Conservation (phyloP, 208 protist species). For the Jaenimonas drosophilae region DNA sequence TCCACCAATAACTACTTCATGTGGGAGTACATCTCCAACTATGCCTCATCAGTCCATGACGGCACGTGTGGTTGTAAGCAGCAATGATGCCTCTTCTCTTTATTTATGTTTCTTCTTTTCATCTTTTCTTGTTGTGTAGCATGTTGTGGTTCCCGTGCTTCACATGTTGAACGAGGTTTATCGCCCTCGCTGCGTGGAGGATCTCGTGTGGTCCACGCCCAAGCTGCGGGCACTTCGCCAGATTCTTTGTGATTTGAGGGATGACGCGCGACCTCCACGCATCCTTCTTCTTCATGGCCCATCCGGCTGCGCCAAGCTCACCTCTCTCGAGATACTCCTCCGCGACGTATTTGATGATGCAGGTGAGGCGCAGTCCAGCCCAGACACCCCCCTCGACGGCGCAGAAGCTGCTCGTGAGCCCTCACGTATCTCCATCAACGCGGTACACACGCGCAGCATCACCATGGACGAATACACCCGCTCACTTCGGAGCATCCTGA, state of each 20-base stretch:
- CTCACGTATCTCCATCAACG: too few species aligned
- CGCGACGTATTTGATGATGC: slow-evolving; percentile 8
- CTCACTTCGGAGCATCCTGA: too few species aligned
- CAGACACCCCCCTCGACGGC: slow-evolving; percentile 13
- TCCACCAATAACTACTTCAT: not conserved
- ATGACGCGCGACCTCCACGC: slow-evolving; percentile 12
- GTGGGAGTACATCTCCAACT: not conserved
- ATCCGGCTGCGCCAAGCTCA: slow-evolving; percentile 65
- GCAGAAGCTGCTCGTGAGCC: not conserved
- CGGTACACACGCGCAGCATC: too few species aligned
- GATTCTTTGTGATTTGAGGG: slow-evolving; percentile 14
- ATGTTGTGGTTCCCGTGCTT: not conserved
- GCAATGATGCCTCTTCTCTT: slow-evolving; percentile 2
- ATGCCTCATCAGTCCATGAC: not conserved
- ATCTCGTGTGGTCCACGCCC: slow-evolving; percentile 63
- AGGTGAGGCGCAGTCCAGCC: slow-evolving; percentile 1
- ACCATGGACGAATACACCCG: too few species aligned
- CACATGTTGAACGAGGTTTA: slow-evolving; percentile 69
- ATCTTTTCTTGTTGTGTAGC: slow-evolving; percentile 1
- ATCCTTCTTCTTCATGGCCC: slow-evolving; percentile 68
- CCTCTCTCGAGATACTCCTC: slow-evolving; percentile 36
- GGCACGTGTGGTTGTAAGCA: too few species aligned
- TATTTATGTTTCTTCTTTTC: slow-evolving; percentile 5
- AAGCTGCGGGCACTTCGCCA: slow-evolving; percentile 39
- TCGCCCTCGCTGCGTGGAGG: slow-evolving; percentile 21